Base-by-base conservation (phyloP, 768 basidiomycete genomes). In the Postia placenta region DNA sequence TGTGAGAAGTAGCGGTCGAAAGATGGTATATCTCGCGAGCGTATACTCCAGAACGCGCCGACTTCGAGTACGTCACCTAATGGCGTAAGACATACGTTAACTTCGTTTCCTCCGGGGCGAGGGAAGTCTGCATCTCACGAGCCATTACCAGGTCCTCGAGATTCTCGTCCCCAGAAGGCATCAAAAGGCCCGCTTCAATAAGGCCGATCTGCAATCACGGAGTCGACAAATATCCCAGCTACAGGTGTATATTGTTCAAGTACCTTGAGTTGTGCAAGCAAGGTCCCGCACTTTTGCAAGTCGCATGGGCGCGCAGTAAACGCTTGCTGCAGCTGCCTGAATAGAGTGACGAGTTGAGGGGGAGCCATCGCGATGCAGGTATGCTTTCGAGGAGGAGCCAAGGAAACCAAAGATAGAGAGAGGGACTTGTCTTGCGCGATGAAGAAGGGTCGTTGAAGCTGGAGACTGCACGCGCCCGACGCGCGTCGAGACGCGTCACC, bases 1-100 rank as follows among this genome's bases (percentile, higher is more conserved):
- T 95, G 91, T 14, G 90, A 84, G 64, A 94, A 92, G 66, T 96
- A 98, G 56, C 94, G 81, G 67, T 95, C 91, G 64, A 98, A 99
- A 0, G 91, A 87, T 46, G 93, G 87, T 19, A 94, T 80, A 64
- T 95, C 91, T 62, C 80, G 81, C 55, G 83, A 78, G 33, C 92
- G 80, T 65, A 98, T 87, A 54, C 94, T 92, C 75, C 89, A 88
- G 72, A 94, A 85, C 15, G 93, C 92, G 46, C 93, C 95, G 58
- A 97, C 85, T 73, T 97, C 95, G 50, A 99, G 84, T 50, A 96
- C 88, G 53, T 93, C 92, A 52, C 95, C 92, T 94, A 66, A 27
- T 9, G 22, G 19, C 17, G 17, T 39, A 17, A 39, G 15, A 28
- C 14, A 41, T 51, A 23, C 19, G 3, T 22, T 14, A 24, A n/a